These are phyloP conservation scores for Aspergillus pseudonomiae DNA, from an alignment of 2,329 filamentous ascomycete species.

Conservation along the genomic window DNA sequence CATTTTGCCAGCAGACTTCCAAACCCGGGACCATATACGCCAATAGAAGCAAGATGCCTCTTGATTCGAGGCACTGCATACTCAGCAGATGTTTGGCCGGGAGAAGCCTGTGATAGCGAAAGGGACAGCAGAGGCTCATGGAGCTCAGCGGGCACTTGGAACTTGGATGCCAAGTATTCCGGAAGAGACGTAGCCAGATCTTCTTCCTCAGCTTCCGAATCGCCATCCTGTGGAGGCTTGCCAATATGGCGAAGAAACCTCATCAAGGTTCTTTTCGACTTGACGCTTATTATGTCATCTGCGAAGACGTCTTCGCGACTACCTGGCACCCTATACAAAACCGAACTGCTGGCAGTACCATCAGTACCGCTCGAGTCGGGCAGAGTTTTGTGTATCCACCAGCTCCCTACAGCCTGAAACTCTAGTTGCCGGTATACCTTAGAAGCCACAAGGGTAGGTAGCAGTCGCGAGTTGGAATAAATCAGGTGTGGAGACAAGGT, in stretches of 20 bases:
- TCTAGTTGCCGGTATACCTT: constrained; percentile 82
- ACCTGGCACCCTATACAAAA: constrained; percentile 76
- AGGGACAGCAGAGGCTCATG: constrained; percentile 70
- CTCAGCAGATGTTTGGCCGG: constrained; percentile 61
- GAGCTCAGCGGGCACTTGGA: constrained; percentile 69
- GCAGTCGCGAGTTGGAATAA: constrained; percentile 76
- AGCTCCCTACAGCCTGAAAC: constrained; percentile 89
- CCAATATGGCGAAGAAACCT: constrained; percentile 87
- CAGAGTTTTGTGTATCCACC: constrained; percentile 68
- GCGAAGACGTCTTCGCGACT: constrained; percentile 91
- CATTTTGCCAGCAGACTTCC: constrained; percentile 90
- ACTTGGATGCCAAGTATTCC: constrained; percentile 53
- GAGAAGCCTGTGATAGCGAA: constrained; percentile 68
- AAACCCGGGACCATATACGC: constrained; percentile 85
- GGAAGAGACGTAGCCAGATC: constrained; percentile 57
- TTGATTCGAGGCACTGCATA: constrained; percentile 74
- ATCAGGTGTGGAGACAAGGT: constrained; percentile 84
- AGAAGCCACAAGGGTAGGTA: constrained; percentile 83
- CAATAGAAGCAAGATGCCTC: constrained; percentile 82
- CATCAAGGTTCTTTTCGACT: constrained; percentile 84
- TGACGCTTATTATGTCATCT: constrained; percentile 72
- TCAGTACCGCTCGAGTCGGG: constrained; percentile 12
- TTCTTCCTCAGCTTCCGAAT: constrained; percentile 33
- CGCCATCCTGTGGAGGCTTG: constrained; percentile 58
- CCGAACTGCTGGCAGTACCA: background rate